Evolutionary conservation across 306 rosid genomes (phyloP), one percentile per base, ranked within the genome.

Genomic region (Quercus agrifolia): DNA sequence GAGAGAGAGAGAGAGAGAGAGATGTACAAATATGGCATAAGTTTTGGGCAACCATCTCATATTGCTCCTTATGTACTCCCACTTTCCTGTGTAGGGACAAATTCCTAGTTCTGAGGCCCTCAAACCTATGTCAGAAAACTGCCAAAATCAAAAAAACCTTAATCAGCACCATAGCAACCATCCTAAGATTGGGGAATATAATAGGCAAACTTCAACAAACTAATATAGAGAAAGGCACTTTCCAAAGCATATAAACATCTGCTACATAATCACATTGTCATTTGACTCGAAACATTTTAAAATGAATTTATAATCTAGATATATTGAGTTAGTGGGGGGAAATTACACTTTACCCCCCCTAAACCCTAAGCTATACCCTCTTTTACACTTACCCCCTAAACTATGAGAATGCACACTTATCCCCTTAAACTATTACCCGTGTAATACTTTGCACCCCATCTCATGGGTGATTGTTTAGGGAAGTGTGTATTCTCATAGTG

Each of bases 21-120:
- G 80, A 70, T 74, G 83, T 95, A 95, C 99, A 70, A 86, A 90
- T 52, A 95, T 61, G 4, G 97, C 81, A 28, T 82, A 81, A 21
- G 95, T 95, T 87, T 90, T 80, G 73, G 98, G 97, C 86, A 90
- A 63, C 98, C 98, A 93, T 87, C 88, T 87, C 71, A n/a, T 92
- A 79, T 92, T 84, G 83, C 81, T 78, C 61, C 77, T 28, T 75
- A 90, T 84, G 67, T 55, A 76, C 72, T 91, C 91, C 97, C 94
- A 90, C 75, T 80, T 78, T 81, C 94, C 99, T 19, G 85, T 84
- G 76, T 83, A 86, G 13, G 98, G 73, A 84, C 86, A 86, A 71
- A 95, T 83, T 70, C 98, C 98, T 21, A 80, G 59, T 76, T 77
- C 83, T 23, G 82, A 44, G 9, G 92, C 96, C 88, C 68, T 86